phyloP scores from a whole-genome alignment of 2,329 filamentous ascomycete species.

The Dactylellina parvicollis region DNA sequence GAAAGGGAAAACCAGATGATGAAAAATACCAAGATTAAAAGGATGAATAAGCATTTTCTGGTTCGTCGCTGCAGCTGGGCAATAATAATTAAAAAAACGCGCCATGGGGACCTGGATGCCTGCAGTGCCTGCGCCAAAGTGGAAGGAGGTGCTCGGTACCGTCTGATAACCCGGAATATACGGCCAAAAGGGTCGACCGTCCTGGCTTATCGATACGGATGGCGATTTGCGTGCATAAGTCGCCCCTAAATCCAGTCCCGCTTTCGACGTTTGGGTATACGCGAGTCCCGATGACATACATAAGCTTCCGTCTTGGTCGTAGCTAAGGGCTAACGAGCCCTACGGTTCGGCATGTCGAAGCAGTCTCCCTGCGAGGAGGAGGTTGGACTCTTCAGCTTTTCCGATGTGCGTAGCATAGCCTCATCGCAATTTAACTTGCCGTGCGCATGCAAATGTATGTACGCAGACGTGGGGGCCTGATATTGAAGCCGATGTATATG shows the following conservation, averaged over 20 bases:
- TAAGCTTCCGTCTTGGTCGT: slow-evolving; percentile 6
- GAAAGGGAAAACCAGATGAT: background rate
- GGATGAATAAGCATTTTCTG: slow-evolving; percentile 32
- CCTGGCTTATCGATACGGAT: slow-evolving; percentile 25
- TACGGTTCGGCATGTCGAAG: background rate
- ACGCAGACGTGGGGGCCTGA: background rate
- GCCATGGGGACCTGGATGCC: slow-evolving; percentile 12
- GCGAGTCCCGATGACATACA: background rate
- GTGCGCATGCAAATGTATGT: background rate
- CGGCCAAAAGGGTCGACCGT: background rate
- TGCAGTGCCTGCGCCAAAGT: slow-evolving; percentile 26
- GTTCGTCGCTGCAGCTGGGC: slow-evolving; percentile 20
- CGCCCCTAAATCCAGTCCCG: background rate
- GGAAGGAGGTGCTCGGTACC: slow-evolving; percentile 44
- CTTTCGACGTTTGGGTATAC: background rate
- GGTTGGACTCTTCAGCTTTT: background rate
- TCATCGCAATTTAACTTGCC: slow-evolving; percentile 17
- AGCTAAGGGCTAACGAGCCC: background rate
- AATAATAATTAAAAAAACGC: slow-evolving; percentile 4
- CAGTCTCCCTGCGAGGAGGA: background rate
- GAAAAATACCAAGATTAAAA: slow-evolving; percentile 16
- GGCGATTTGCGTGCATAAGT: background rate
- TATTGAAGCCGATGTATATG: background rate
- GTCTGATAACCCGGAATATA: slow-evolving; percentile 24
- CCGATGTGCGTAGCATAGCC: slow-evolving; percentile 25